phyloP scores from a whole-genome alignment of 2,329 filamentous ascomycete genomes.

The Verticillium longisporum region DNA sequence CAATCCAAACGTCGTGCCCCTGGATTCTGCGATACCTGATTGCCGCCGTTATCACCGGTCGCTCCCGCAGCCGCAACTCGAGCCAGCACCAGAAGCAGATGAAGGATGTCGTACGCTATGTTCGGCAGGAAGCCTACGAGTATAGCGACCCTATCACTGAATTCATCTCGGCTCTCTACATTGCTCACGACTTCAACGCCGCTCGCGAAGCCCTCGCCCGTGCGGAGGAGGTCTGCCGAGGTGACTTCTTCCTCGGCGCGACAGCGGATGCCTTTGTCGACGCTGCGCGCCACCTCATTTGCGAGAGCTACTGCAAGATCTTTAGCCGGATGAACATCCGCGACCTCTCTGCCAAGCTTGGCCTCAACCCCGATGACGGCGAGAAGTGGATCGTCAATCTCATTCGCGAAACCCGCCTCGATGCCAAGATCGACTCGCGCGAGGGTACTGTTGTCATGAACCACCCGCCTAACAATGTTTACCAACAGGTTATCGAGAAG shows the following conservation, averaged over 20 bases:
- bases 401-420: conserved; percentile 92
- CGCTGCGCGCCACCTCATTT: conserved; percentile 90
- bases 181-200: conserved; percentile 84
- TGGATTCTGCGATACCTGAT: conserved; percentile 95
- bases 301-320: conserved; percentile 99
- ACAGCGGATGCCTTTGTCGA: conserved; percentile 87
- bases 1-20: conserved; percentile 94
- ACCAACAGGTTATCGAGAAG: conserved; percentile 98
- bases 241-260: conserved; percentile 90
- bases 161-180: conserved; percentile 92
- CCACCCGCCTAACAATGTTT: conserved; percentile 95
- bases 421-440: conserved; percentile 99
- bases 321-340: conserved; percentile 98
- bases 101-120: conserved; percentile 92
- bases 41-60: conserved; percentile 91
- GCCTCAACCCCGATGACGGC: conserved; percentile 86
- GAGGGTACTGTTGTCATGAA: conserved; percentile 99
- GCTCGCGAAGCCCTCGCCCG: conserved; percentile 79
- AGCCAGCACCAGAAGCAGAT: conserved; percentile 94
- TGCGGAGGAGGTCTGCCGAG: conserved; percentile 84
- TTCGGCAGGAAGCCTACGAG: conserved; percentile 96
- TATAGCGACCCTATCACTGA: conserved; percentile 94
- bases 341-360: conserved; percentile 87
- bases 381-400: conserved; percentile 99
- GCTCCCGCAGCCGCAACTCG: conserved; percentile 72